Percentiles rank a stretch among this genome's conserved stretches.
Evolutionary conservation across 164 flowering plant genomes (phyloP).

Genomic region (Berberis thunbergii): DNA sequence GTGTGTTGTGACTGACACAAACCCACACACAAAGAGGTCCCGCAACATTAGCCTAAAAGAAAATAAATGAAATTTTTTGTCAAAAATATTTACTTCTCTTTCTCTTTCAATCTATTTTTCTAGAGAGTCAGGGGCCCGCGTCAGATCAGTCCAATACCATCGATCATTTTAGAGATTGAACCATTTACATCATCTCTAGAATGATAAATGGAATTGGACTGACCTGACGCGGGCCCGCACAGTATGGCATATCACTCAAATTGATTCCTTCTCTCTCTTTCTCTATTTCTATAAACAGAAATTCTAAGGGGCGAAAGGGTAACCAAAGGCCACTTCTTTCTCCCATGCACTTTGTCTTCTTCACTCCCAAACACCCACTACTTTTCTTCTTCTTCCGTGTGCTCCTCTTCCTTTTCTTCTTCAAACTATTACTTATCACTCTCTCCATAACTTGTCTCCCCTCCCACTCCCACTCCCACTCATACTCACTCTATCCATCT

Average conservation of each 20-base stretch:
- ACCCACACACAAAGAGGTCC: too few relatives aligned
- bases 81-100: too few relatives aligned
- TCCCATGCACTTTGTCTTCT: slow-evolving; percentile 27
- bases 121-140: slow-evolving; percentile 20
- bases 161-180: too few relatives aligned
- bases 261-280: slow-evolving; percentile 20
- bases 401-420: slow-evolving; percentile 3
- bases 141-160: neutral
- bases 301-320: neutral
- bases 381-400: slow-evolving; percentile 16
- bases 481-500: too few relatives aligned
- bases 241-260: slow-evolving; percentile 25
- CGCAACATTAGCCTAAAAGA: too few relatives aligned
- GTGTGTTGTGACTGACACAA: too few relatives aligned
- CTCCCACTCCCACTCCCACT: neutral
- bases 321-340: slow-evolving; percentile 19
- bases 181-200: too few relatives aligned
- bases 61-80: neutral
- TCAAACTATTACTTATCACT: neutral
- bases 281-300: slow-evolving; percentile 10
- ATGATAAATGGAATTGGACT: too few relatives aligned
- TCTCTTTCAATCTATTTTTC: slow-evolving; percentile 16
- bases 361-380: slow-evolving; percentile 19
- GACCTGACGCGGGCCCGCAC: slow-evolving; percentile 25
- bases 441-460: slow-evolving; percentile 5